phyloP scores from a whole-genome alignment of 2,329 filamentous ascomycete genomes.

The Domatiomyces globalis region DNA sequence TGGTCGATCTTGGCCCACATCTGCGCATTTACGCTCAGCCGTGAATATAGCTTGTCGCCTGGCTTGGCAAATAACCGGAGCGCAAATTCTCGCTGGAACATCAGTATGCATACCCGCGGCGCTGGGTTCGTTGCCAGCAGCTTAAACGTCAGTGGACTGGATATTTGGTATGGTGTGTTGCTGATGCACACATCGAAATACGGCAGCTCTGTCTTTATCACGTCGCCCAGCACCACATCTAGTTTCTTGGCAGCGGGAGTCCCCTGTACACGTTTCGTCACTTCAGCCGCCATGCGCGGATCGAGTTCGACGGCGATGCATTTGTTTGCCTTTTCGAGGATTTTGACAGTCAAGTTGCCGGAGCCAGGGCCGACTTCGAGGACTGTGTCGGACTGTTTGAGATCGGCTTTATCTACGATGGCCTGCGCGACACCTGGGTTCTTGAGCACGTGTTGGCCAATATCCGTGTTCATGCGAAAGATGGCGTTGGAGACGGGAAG shows the following conservation, averaged over 20 bases:
- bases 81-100: slow-evolving; percentile 94
- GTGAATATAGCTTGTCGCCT: slow-evolving; percentile 75
- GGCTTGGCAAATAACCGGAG: slow-evolving; percentile 77
- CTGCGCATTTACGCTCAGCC: slow-evolving; percentile 84
- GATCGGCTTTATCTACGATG: slow-evolving; percentile 71
- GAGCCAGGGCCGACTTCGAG: slow-evolving; percentile 87
- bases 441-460: slow-evolving; percentile 85
- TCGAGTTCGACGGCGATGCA: slow-evolving; percentile 82
- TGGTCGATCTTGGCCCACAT: slow-evolving; percentile 64
- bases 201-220: slow-evolving; percentile 72
- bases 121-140: slow-evolving; percentile 69
- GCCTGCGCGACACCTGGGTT: slow-evolving; percentile 72
- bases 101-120: slow-evolving; percentile 73
- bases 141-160: slow-evolving; percentile 80
- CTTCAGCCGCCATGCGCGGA: slow-evolving; percentile 88
- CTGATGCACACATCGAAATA: slow-evolving; percentile 73
- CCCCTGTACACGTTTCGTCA: slow-evolving; percentile 85
- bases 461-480: slow-evolving; percentile 92
- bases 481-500: slow-evolving; percentile 52
- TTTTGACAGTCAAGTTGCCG: slow-evolving; percentile 76
- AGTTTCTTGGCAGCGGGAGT: slow-evolving; percentile 71
- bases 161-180: slow-evolving; percentile 70
- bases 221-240: slow-evolving; percentile 79
- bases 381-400: slow-evolving; percentile 81
- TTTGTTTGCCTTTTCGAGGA: slow-evolving; percentile 74